Evolutionary conservation across 2,329 filamentous ascomycete genomes (phyloP).

Genomic region (Emergomyces orientalis): DNA sequence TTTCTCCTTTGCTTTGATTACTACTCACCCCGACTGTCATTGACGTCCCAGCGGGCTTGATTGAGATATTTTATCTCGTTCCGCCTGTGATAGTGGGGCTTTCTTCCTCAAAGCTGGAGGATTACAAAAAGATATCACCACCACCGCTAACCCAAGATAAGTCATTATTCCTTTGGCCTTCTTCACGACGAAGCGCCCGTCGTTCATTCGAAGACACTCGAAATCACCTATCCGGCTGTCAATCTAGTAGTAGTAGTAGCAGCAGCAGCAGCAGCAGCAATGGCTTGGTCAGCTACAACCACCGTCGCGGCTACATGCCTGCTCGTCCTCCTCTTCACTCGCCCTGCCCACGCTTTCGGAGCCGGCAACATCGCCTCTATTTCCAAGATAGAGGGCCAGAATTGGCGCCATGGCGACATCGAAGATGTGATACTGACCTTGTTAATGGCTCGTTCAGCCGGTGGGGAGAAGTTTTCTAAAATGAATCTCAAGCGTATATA

Average conservation of each 20-base stretch:
- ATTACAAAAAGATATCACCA: not conserved
- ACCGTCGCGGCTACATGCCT: constrained; percentile 36
- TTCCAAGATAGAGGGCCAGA: constrained; percentile 72
- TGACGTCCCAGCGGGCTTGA: not conserved
- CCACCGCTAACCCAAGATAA: not conserved
- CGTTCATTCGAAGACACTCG: not conserved
- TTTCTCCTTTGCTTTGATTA: not conserved
- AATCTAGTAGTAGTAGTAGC: too few relatives aligned
- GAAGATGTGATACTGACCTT: constrained; percentile 79
- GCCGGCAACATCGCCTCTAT: constrained; percentile 80
- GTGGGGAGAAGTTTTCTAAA: constrained; percentile 77
- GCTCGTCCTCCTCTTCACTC: constrained; percentile 57
- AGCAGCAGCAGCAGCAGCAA: constrained; percentile 3
- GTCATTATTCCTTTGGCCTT: not conserved
- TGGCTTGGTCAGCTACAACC: constrained; percentile 22
- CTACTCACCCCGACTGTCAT: not conserved
- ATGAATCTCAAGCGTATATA: constrained; percentile 82
- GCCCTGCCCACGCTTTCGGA: constrained; percentile 67
- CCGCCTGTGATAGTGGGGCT: not conserved
- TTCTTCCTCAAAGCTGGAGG: not conserved
- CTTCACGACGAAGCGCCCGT: not conserved
- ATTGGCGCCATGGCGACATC: constrained; percentile 87
- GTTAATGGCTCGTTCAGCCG: constrained; percentile 52
- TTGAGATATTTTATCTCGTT: not conserved
- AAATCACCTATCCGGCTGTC: not conserved